Percentiles rank a stretch among this genome's conserved stretches.
Conservation (phyloP, 2,329 filamentous ascomycete species). For the Aulographum hederae region DNA sequence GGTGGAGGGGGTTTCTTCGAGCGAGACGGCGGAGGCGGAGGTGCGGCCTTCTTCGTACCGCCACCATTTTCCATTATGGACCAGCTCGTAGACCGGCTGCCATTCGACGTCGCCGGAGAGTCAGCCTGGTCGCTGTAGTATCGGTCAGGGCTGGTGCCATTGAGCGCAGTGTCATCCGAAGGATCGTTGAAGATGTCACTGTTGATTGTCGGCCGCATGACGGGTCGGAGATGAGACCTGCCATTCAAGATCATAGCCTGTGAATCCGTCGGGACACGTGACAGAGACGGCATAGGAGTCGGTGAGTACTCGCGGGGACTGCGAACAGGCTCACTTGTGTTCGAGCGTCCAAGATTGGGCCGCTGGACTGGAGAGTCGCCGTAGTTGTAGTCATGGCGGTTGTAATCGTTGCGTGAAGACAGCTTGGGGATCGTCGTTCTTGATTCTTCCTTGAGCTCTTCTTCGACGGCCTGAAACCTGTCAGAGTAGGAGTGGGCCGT, state of each 20-base stretch:
- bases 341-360: too few relatives aligned
- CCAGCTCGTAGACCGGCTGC: conserved; percentile 33
- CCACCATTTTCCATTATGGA: conserved; percentile 13
- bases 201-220: conserved; percentile 7
- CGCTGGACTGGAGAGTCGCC: conserved; percentile 10
- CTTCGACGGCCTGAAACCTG: conserved; percentile 37
- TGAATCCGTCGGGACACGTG: conserved; percentile 36
- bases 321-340: conserved; percentile 13
- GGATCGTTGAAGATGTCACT: conserved; percentile 32
- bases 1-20: conserved; percentile 49
- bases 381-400: background rate
- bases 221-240: conserved; percentile 27
- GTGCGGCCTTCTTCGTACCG: conserved; percentile 34
- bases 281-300: conserved; percentile 27
- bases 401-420: background rate
- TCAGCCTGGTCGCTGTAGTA: conserved; percentile 28
- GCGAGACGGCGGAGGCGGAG: conserved; percentile 42
- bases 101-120: conserved; percentile 34
- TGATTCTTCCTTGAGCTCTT: conserved; percentile 25
- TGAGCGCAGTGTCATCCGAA: conserved; percentile 32
- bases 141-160: conserved; percentile 28
- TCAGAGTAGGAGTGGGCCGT: conserved; percentile 46
- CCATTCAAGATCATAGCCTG: conserved; percentile 24
- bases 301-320: conserved; percentile 34
- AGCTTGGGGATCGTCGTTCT: background rate